phyloP scores from a whole-genome alignment of 371 early-diverging fungal species.

The Umbelopsis sp. region DNA sequence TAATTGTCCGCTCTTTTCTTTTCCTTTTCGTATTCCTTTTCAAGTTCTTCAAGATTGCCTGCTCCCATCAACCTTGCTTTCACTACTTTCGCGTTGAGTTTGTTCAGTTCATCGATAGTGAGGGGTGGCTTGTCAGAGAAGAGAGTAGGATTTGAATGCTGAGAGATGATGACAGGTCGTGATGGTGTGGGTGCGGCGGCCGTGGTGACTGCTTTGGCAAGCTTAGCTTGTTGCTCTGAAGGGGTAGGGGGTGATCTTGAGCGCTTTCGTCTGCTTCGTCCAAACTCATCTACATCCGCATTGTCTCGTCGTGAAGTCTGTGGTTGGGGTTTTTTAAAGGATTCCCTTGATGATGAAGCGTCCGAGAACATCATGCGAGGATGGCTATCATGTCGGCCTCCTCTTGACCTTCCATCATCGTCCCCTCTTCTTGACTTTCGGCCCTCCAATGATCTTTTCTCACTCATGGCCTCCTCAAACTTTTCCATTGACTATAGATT shows the following conservation, averaged over 20 bases:
- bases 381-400: slow-evolving; percentile 7
- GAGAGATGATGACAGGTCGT: slow-evolving; percentile 31
- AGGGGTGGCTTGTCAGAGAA: slow-evolving; percentile 32
- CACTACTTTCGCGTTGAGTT: slow-evolving; percentile 79
- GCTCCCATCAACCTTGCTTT: slow-evolving; percentile 78
- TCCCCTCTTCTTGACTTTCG: slow-evolving; percentile 46
- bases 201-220: slow-evolving; percentile 32
- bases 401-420: slow-evolving; percentile 19
- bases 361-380: slow-evolving; percentile 44
- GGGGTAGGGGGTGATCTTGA: slow-evolving; percentile 20
- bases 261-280: slow-evolving; percentile 32
- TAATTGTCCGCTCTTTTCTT: slow-evolving; percentile 36
- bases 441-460: slow-evolving; percentile 60
- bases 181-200: slow-evolving; percentile 22
- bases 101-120: slow-evolving; percentile 80
- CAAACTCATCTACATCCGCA: slow-evolving; percentile 45
- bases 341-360: slow-evolving; percentile 22
- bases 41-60: slow-evolving; percentile 68
- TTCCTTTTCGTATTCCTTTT: slow-evolving; percentile 69
- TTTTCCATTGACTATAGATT: slow-evolving; percentile 59
- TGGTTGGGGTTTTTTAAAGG: slow-evolving; percentile 32
- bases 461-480: slow-evolving; percentile 48
- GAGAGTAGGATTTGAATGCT: slow-evolving; percentile 27
- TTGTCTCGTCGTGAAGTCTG: neutral
- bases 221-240: slow-evolving; percentile 22